phyloP scores from a whole-genome alignment of 1,284 basidiomycete genomes.

The Ustilago shanxiensis region DNA sequence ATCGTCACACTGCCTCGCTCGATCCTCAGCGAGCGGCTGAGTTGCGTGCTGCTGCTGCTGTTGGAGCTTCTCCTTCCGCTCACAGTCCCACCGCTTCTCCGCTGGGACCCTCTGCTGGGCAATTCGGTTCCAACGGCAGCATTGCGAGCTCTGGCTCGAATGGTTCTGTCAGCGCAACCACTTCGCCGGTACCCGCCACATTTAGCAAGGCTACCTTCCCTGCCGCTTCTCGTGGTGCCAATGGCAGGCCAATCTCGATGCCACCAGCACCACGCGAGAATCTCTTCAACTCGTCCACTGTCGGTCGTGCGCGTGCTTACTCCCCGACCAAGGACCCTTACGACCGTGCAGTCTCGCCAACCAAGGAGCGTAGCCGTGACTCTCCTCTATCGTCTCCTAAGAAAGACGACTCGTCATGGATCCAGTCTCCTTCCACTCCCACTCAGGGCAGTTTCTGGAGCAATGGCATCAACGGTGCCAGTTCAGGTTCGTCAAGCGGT shows the following conservation, averaged over 20 bases:
- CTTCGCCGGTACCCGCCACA: conserved; percentile 29
- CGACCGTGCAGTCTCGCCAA: conserved; percentile 41
- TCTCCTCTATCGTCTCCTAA: conserved; percentile 48
- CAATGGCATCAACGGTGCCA: conserved; percentile 22
- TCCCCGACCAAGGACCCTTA: conserved; percentile 49
- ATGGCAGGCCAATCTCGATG: conserved; percentile 59
- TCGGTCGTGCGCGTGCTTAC: conserved; percentile 37
- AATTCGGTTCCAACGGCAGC: conserved; percentile 47
- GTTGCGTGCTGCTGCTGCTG: conserved; percentile 25
- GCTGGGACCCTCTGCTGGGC: conserved; percentile 2
- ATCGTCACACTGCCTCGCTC: conserved; percentile 61
- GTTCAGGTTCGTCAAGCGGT: conserved; percentile 10
- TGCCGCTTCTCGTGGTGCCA: conserved; percentile 30
- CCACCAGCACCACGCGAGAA: conserved; percentile 58
- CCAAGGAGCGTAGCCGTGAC: conserved; percentile 46
- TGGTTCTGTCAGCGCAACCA: conserved; percentile 23
- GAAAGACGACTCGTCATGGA: conserved; percentile 61
- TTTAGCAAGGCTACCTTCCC: conserved; percentile 49
- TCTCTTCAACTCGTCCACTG: conserved; percentile 41
- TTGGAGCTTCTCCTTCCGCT: background rate
- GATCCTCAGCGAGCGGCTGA: conserved; percentile 54
- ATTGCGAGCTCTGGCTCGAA: conserved; percentile 37
- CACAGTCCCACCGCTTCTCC: conserved; percentile 31
- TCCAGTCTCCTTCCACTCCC: conserved; percentile 45
- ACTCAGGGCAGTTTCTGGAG: conserved; percentile 62